Percentiles rank a stretch among this genome's conserved stretches.
Conservation (phyloP, 176 grass and related monocot species). For the Olyra latifolia region DNA sequence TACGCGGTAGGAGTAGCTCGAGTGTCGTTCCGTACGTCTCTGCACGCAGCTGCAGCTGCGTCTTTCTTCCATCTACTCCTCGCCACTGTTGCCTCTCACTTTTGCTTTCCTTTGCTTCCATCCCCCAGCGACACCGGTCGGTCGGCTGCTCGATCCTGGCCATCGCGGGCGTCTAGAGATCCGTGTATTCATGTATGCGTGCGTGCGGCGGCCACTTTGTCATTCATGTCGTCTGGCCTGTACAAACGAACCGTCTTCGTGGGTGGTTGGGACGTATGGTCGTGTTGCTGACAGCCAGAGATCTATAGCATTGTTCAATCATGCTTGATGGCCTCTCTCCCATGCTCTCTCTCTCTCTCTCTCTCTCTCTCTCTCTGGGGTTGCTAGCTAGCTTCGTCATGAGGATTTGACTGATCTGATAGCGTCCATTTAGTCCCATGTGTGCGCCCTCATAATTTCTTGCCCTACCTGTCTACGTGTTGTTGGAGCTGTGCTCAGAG, state of each 20-base stretch:
- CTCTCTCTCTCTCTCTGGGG: background rate
- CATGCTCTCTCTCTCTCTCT: too few relatives aligned
- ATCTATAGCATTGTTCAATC: background rate
- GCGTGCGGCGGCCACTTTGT: conserved; percentile 13
- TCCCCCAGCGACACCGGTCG: background rate
- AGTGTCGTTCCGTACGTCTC: background rate
- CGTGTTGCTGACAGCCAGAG: background rate
- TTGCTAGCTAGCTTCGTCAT: background rate
- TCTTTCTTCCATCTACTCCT: background rate
- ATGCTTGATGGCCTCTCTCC: background rate
- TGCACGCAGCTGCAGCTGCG: background rate
- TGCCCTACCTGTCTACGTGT: background rate
- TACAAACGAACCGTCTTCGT: background rate
- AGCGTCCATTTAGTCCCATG: conserved; percentile 17
- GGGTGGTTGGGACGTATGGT: conserved; percentile 2
- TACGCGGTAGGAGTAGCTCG: background rate
- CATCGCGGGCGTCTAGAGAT: background rate
- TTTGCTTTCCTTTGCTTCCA: background rate
- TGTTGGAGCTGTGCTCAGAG: background rate
- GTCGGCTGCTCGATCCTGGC: too few relatives aligned
- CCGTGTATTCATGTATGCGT: background rate
- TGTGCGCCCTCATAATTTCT: conserved; percentile 13
- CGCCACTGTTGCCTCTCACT: background rate
- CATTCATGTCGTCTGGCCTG: background rate
- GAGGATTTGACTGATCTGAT: conserved; percentile 46